These are phyloP conservation scores for Nemania diffusa DNA, from an alignment of 2,329 filamentous ascomycete genomes.

Conservation along the genomic window DNA sequence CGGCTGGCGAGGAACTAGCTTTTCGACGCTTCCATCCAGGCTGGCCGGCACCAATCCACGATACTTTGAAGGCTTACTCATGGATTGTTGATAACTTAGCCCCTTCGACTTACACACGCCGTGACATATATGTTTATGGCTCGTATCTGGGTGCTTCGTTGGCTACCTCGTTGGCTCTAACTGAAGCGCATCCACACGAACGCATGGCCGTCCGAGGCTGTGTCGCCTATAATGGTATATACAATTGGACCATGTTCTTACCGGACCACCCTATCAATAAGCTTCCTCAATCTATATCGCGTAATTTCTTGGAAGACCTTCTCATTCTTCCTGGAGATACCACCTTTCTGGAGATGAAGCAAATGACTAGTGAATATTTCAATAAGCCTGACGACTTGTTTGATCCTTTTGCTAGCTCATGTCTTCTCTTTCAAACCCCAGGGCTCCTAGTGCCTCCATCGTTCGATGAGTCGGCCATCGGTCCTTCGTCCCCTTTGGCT, in stretches of 20 bases:
- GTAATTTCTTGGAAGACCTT: slow-evolving; percentile 38
- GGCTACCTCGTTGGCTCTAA: slow-evolving; percentile 67
- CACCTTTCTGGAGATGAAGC: slow-evolving; percentile 53
- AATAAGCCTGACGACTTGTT: slow-evolving; percentile 60
- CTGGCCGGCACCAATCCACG: slow-evolving; percentile 69
- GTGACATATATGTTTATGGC: slow-evolving; percentile 63
- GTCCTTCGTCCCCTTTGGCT: slow-evolving; percentile 39
- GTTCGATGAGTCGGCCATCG: slow-evolving; percentile 53
- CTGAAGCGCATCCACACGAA: slow-evolving; percentile 59
- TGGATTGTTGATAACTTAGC: slow-evolving; percentile 61
- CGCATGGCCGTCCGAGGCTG: slow-evolving; percentile 63
- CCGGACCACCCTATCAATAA: slow-evolving; percentile 62
- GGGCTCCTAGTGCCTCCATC: slow-evolving; percentile 58
- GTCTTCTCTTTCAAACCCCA: slow-evolving; percentile 67
- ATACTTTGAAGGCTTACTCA: slow-evolving; percentile 63
- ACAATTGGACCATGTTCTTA: slow-evolving; percentile 72
- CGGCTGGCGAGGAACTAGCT: background rate
- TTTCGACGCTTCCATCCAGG: slow-evolving; percentile 44
- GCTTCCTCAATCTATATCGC: slow-evolving; percentile 29
- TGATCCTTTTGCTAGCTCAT: slow-evolving; percentile 68
- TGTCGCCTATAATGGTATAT: slow-evolving; percentile 68
- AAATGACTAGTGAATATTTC: slow-evolving; percentile 59
- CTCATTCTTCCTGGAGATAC: slow-evolving; percentile 44
- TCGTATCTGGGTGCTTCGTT: slow-evolving; percentile 68
- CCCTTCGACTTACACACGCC: slow-evolving; percentile 51